These are phyloP conservation scores for Calycina marina DNA, from an alignment of 2,329 filamentous ascomycete genomes.

Conservation along the genomic window DNA sequence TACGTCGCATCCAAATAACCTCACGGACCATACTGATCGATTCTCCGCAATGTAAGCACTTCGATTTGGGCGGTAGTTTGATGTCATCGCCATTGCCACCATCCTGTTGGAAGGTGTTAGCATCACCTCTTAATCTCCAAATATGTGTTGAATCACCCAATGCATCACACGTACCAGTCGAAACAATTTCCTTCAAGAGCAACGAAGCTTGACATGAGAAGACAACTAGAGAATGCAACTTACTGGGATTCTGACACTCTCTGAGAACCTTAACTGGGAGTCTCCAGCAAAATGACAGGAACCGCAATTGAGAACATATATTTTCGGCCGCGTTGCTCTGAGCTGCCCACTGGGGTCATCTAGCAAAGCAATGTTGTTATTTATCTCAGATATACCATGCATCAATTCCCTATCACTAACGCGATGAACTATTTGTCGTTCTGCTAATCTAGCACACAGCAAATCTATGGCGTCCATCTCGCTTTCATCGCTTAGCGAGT, in stretches of 20 bases:
- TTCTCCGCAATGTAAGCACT: conserved; percentile 23
- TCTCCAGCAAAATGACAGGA: conserved; percentile 25
- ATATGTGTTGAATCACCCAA: too few relatives aligned
- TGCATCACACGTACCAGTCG: too few relatives aligned
- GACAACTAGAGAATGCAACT: conserved; percentile 8
- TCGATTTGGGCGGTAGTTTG: conserved; percentile 18
- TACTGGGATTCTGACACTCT: conserved; percentile 19
- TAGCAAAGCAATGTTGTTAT: conserved; percentile 22
- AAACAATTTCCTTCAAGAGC: too few relatives aligned
- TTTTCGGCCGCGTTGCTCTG: conserved; percentile 19
- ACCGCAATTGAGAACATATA: conserved; percentile 26
- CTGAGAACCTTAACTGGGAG: conserved; percentile 21
- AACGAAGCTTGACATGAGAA: too few relatives aligned
- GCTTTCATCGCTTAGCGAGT: conserved; percentile 20
- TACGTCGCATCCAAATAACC: conserved; percentile 22
- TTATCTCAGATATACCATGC: conserved; percentile 24
- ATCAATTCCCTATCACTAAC: conserved; percentile 27
- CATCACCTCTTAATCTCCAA: not conserved
- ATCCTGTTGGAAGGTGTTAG: conserved; percentile 9
- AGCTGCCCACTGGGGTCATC: conserved; percentile 24
- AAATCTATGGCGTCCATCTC: conserved; percentile 25
- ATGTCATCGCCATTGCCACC: conserved; percentile 10
- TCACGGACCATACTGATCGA: conserved; percentile 24
- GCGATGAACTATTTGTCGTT: conserved; percentile 25
- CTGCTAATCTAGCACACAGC: conserved; percentile 22